These are phyloP conservation scores for Psidium guajava DNA, from an alignment of 345 rosid genomes.

Conservation along the genomic window DNA sequence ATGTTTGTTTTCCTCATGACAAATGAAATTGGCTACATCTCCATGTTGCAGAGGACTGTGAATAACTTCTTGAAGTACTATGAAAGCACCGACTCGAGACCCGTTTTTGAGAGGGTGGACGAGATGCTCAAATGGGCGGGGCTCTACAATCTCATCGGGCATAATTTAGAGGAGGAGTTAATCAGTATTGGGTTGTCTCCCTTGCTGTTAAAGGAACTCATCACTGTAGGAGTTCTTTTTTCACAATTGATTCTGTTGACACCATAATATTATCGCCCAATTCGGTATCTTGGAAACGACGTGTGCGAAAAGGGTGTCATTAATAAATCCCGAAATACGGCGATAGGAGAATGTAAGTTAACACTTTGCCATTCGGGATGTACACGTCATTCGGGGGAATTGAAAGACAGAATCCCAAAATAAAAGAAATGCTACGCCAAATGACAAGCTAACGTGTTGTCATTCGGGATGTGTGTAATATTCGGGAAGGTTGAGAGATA, in stretches of 20 bases:
- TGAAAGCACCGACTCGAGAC: conserved; percentile 44
- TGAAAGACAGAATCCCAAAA: no score
- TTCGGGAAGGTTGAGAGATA: no score
- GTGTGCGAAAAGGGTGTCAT: no score
- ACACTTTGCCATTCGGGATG: no score
- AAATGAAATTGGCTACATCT: neutral
- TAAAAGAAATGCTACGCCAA: no score
- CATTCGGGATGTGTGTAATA: no score
- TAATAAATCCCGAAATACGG: no score
- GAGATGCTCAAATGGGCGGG: conserved; percentile 88
- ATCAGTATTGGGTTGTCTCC: conserved; percentile 37
- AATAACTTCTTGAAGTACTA: conserved; percentile 71
- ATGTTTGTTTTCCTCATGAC: neutral
- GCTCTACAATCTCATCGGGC: conserved; percentile 56
- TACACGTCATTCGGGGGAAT: no score
- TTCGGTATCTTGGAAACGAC: no score
- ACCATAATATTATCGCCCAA: no score
- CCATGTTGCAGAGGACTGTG: conserved; percentile 40
- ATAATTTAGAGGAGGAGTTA: conserved; percentile 46
- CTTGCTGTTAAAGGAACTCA: conserved; percentile 47
- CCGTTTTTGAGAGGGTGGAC: conserved; percentile 66
- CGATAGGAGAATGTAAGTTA: no score
- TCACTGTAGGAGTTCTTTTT: conserved; percentile 42
- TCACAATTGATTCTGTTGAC: neutral
- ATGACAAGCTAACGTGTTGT: no score